Evolutionary conservation across 2,329 filamentous ascomycete species (phyloP).

Genomic region (Bimuria novae-zelandiae): DNA sequence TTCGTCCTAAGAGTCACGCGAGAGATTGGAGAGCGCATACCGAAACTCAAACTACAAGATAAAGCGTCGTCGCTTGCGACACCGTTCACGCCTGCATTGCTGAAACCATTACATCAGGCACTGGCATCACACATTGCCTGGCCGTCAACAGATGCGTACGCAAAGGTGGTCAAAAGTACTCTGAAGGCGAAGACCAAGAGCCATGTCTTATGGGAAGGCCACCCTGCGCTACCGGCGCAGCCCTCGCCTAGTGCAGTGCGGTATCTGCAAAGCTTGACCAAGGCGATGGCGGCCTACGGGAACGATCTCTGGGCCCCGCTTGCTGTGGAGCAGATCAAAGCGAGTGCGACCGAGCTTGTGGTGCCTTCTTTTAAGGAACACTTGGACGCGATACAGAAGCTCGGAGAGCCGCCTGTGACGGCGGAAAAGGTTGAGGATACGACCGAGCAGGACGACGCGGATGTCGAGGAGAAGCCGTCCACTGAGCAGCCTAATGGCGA

Average conservation of each 20-base stretch:
- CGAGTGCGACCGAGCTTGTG: constrained; percentile 58
- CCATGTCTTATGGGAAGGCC: constrained; percentile 78
- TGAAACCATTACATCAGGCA: constrained; percentile 67
- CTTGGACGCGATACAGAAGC: constrained; percentile 38
- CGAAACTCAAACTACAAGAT: constrained; percentile 47
- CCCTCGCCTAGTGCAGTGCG: constrained; percentile 76
- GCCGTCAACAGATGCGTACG: constrained; percentile 50
- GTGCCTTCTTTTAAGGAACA: constrained; percentile 37
- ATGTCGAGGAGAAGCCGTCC: neutral
- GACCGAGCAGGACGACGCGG: constrained; percentile 3
- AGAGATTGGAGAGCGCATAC: constrained; percentile 71
- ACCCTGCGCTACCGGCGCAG: constrained; percentile 74
- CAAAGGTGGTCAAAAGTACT: constrained; percentile 51
- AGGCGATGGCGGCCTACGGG: constrained; percentile 71
- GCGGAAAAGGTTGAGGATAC: neutral
- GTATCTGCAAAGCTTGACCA: constrained; percentile 68
- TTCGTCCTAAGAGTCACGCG: constrained; percentile 76
- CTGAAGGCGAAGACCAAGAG: constrained; percentile 60
- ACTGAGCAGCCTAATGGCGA: neutral
- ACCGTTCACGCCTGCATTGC: constrained; percentile 53
- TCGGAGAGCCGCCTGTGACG: neutral
- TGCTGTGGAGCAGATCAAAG: constrained; percentile 68
- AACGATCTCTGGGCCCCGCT: constrained; percentile 79
- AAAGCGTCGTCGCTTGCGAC: constrained; percentile 28
- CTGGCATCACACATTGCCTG: constrained; percentile 61